Conservation (phyloP, 2,329 filamentous ascomycete genomes). For the Phaeosphaeriaceae sp. region DNA sequence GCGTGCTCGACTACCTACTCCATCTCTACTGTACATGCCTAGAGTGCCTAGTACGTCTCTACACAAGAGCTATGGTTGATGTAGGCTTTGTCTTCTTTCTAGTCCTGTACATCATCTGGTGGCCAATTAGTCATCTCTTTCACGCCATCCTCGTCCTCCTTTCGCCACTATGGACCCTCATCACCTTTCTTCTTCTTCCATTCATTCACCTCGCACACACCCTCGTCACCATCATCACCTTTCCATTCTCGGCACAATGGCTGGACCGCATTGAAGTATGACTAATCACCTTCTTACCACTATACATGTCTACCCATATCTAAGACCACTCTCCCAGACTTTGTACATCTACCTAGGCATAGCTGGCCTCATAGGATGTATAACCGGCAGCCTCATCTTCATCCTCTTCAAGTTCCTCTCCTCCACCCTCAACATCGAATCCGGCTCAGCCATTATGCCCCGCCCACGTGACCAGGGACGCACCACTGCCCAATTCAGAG, state of each 20-base stretch:
- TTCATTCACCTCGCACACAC: conserved; percentile 55
- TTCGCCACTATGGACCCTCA: conserved; percentile 56
- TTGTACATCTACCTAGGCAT: conserved; percentile 67
- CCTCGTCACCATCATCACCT: conserved; percentile 49
- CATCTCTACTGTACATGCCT: background rate
- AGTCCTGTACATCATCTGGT: conserved; percentile 44
- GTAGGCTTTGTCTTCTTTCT: conserved; percentile 35
- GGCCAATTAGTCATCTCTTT: conserved; percentile 49
- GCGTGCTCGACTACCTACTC: conserved; percentile 3
- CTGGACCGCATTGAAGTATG: conserved; percentile 63
- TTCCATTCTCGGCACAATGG: conserved; percentile 56
- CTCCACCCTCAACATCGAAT: conserved; percentile 54
- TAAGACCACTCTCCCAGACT: conserved; percentile 50
- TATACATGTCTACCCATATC: background rate
- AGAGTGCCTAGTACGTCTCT: background rate
- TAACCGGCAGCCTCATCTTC: conserved; percentile 66
- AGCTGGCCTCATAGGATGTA: conserved; percentile 70
- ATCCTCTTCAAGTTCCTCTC: conserved; percentile 63
- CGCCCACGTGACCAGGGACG: conserved; percentile 16
- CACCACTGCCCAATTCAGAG: conserved; percentile 39
- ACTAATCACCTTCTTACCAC: no score
- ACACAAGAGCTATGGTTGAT: conserved; percentile 43
- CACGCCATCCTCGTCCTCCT: conserved; percentile 50
- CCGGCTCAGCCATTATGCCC: conserved; percentile 7
- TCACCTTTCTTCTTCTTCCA: conserved; percentile 59